phyloP scores from a whole-genome alignment of 306 rosid species.

The Hippophae rhamnoides region DNA sequence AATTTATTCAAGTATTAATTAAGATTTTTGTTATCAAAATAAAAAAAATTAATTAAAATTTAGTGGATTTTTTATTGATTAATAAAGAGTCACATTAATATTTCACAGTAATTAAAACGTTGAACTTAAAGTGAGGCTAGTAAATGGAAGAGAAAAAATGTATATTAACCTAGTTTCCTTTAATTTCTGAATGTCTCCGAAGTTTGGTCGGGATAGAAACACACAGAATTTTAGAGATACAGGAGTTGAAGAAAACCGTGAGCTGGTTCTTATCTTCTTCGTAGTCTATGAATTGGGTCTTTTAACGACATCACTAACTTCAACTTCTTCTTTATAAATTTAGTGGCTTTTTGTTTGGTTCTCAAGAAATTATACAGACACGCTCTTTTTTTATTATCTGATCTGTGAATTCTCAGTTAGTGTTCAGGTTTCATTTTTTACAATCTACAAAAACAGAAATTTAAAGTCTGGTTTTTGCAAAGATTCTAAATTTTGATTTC shows the following conservation, averaged over 20 bases:
- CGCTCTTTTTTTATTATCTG: conserved; percentile 12
- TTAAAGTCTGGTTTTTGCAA: conserved; percentile 11
- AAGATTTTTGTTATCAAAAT: too few species aligned
- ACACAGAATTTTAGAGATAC: conserved; percentile 17
- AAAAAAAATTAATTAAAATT: too few species aligned
- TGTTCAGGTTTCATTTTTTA: conserved; percentile 15
- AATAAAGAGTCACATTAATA: too few species aligned
- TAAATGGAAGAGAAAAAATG: too few species aligned
- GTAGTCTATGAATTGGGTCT: neutral
- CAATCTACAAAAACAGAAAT: neutral
- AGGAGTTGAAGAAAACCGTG: conserved; percentile 20
- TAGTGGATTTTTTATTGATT: too few species aligned
- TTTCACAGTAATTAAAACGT: too few species aligned
- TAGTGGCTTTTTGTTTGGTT: conserved; percentile 4
- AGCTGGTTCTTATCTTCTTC: conserved; percentile 26
- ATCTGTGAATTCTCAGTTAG: conserved; percentile 13
- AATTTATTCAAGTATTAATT: too few species aligned
- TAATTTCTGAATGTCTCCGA: too few species aligned
- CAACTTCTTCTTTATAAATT: conserved; percentile 4
- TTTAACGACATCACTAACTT: neutral
- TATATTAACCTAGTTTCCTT: too few species aligned
- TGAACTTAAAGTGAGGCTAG: too few species aligned
- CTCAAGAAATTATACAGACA: conserved; percentile 19
- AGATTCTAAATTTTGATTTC: neutral
- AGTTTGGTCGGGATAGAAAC: conserved; percentile 1